Conservation (phyloP, 1,139 yeast genomes). For the Debaryomyces robertsiae region DNA sequence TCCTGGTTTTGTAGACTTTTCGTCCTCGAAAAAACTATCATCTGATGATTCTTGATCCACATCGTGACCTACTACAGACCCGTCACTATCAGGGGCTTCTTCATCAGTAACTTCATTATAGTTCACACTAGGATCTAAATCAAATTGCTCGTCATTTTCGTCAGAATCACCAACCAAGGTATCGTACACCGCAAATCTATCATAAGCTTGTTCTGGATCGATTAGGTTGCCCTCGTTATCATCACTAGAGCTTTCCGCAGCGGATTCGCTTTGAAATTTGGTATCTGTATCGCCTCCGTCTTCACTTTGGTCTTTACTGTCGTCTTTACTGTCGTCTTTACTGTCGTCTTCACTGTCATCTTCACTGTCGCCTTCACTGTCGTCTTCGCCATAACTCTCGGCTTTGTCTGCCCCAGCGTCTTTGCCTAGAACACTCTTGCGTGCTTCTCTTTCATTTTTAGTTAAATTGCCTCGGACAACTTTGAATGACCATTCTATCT, state of each 20-base stretch:
- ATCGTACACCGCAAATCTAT: slow-evolving; percentile 51
- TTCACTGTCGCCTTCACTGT: slow-evolving; percentile 15
- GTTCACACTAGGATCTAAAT: slow-evolving; percentile 44
- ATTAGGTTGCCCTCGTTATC: slow-evolving; percentile 12
- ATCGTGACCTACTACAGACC: slow-evolving; percentile 18
- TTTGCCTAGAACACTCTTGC: slow-evolving; percentile 31
- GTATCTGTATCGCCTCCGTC: slow-evolving; percentile 20
- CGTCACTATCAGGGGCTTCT: slow-evolving; percentile 44
- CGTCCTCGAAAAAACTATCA: slow-evolving; percentile 46
- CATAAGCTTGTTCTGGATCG: slow-evolving; percentile 23
- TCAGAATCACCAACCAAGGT: slow-evolving; percentile 58
- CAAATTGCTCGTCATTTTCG: slow-evolving; percentile 42
- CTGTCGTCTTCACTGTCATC: slow-evolving; percentile 22
- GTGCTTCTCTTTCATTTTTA: slow-evolving; percentile 40
- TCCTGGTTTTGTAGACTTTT: slow-evolving; percentile 15
- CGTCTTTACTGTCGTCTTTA: slow-evolving; percentile 24
- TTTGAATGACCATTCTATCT: slow-evolving; percentile 60
- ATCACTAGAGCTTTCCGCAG: slow-evolving; percentile 12
- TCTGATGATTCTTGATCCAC: slow-evolving; percentile 30
- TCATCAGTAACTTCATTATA: slow-evolving; percentile 68
- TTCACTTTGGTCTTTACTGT: too few species aligned
- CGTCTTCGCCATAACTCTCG: slow-evolving; percentile 16
- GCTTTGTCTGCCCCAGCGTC: slow-evolving; percentile 17
- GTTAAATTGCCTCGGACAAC: slow-evolving; percentile 61
- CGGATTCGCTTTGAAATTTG: slow-evolving; percentile 20